Evolutionary conservation across 2,329 filamentous ascomycete genomes (phyloP), one percentile per base, ranked within the genome.

Genomic region (Diaporthe humulicola): DNA sequence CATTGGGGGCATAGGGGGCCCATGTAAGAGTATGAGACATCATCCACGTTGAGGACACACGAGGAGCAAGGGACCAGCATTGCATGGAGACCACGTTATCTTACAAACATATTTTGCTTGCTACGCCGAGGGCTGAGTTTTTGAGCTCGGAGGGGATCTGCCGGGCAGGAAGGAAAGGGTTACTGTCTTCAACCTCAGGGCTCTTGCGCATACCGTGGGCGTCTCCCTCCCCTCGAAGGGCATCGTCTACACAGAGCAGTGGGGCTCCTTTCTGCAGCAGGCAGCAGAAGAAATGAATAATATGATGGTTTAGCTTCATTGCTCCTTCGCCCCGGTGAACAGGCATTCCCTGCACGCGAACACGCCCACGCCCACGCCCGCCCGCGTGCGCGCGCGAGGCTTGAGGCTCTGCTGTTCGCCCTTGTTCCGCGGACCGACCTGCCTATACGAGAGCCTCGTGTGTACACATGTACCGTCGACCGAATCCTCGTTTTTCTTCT

Each of bases 171-270:
- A 64, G 48, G 70, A 52, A 69, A 69, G 64, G 48, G 64, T 40
- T 40, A 40, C 64, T 69, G 64, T 69, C 48, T 69, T 69, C 64
- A 69, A 69, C 64, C 48, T 69, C 64, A 69, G 64, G 30, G 64
- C 64, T 69, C 64, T 54, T 54, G 33, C 48, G 64, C 48, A 15
- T 38, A 54, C 15, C n/a, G 9, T 40, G 48, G 48, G 48, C 48
- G 22, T n/a, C 33, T 40, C 48, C 33, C n/a, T 36, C 15, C 48
- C 48, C 48, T 52, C 30, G n/a, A 54, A 36, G 48, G 33, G 64
- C 64, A 15, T 17, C 33, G n/a, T 17, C 33, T 22, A 22, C 48
- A 48, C 25, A 33, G 15, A 50, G n/a, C 8, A 52, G n/a, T 25
- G 48, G 22, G 17, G 14, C 30, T 54, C 22, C 8, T 69, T 17